Percentiles rank a stretch among this genome's conserved stretches.
Conservation (phyloP, 2,329 filamentous ascomycete species). For the Cladosporium sp. region DNA sequence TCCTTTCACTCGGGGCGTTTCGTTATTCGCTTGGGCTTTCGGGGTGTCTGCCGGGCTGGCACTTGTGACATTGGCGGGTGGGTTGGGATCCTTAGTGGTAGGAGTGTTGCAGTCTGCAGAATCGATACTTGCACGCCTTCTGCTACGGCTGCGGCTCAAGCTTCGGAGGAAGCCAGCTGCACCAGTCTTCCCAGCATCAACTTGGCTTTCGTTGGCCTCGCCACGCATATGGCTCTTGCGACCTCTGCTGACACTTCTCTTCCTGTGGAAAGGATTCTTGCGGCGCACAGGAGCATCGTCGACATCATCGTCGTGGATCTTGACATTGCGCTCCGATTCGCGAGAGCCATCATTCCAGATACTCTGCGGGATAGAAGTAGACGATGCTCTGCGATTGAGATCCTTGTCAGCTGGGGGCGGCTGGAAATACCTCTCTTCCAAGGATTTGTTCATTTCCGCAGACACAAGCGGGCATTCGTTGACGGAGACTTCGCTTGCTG, state of each 20-base stretch:
- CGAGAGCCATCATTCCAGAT: slow-evolving; percentile 12
- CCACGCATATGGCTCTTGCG: neutral
- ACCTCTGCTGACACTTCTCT: slow-evolving; percentile 6
- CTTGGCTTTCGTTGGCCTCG: neutral
- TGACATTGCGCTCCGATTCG: neutral
- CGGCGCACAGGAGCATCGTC: neutral
- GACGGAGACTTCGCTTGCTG: neutral
- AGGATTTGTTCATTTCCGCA: slow-evolving; percentile 2
- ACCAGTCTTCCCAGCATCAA: neutral
- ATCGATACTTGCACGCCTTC: slow-evolving; percentile 16
- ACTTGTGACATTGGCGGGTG: no score
- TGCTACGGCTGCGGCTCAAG: slow-evolving; percentile 20
- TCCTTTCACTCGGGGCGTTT: slow-evolving; percentile 1
- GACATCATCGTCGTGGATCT: neutral
- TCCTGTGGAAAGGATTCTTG: slow-evolving; percentile 8
- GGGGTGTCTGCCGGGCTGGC: neutral
- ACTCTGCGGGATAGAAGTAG: neutral
- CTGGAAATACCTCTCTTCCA: slow-evolving; percentile 10
- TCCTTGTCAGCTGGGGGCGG: slow-evolving; percentile 4
- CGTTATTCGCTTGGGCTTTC: neutral
- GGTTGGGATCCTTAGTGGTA: neutral
- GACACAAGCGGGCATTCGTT: slow-evolving; percentile 5
- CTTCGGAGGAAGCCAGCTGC: slow-evolving; percentile 4
- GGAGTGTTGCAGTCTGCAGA: slow-evolving; percentile 12
- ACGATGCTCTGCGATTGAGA: slow-evolving; percentile 2